Conservation (phyloP, 1,284 basidiomycete species). For the Sanghuangporus sanghuang region DNA sequence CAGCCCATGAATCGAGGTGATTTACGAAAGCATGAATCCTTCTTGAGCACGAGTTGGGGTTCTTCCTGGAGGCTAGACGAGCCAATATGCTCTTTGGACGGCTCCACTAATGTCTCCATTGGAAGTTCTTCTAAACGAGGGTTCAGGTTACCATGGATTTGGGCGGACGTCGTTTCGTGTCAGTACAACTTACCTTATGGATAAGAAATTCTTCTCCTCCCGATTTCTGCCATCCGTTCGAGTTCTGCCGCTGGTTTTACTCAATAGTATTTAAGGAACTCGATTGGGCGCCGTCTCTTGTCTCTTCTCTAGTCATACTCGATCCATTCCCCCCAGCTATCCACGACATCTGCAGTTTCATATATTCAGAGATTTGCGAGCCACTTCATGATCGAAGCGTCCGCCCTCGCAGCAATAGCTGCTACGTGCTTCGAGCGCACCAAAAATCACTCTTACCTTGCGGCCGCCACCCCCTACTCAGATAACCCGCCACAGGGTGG, state of each 20-base stretch:
- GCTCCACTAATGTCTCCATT: background rate
- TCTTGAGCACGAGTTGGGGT: background rate
- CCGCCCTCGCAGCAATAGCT: background rate
- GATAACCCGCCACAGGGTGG: background rate
- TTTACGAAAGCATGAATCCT: no score
- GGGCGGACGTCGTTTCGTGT: background rate
- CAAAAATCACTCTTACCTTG: conserved; percentile 9
- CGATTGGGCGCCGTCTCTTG: background rate
- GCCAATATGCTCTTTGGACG: background rate
- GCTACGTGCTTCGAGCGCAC: conserved; percentile 6
- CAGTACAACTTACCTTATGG: background rate
- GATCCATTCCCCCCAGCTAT: background rate
- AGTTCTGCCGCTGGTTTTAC: background rate
- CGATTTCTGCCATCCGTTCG: background rate
- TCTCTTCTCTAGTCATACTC: background rate
- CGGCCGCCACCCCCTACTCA: conserved; percentile 14
- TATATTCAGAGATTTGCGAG: background rate
- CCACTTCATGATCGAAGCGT: background rate
- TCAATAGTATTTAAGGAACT: background rate
- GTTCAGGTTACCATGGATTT: background rate
- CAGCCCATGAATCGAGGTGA: no score
- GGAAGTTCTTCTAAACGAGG: background rate
- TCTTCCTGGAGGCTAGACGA: background rate
- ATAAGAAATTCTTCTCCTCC: background rate
- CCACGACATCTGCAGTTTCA: background rate